Evolutionary conservation across 139 green algal genomes (phyloP).

Genomic region (Asterochloris sp.): DNA sequence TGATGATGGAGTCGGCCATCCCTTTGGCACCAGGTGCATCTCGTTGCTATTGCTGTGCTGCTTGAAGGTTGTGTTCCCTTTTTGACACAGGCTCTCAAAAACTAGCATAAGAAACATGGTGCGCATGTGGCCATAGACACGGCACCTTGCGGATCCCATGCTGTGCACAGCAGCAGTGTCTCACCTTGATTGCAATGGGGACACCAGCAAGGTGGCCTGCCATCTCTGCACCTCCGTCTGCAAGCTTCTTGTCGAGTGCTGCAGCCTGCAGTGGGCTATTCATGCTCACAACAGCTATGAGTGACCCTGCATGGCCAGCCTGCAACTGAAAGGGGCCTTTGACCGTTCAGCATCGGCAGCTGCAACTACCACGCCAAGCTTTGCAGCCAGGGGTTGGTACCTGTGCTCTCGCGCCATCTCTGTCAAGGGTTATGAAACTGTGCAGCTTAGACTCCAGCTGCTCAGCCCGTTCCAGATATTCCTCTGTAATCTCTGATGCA

Average conservation of each 20-base stretch:
- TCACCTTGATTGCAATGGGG: constrained; percentile 83
- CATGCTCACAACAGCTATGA: background rate
- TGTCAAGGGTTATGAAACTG: constrained; percentile 44
- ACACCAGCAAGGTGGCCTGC: constrained; percentile 71
- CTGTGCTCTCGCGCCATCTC: constrained; percentile 28
- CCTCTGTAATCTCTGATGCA: constrained; percentile 45
- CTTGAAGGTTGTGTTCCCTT: too few relatives aligned
- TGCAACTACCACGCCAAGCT: background rate
- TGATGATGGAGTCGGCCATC: too few relatives aligned
- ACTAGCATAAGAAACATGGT: too few relatives aligned
- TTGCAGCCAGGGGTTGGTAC: background rate
- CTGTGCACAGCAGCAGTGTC: too few relatives aligned
- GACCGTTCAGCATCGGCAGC: background rate
- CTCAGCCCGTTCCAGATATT: constrained; percentile 40
- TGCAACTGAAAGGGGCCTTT: background rate
- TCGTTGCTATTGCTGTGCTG: too few relatives aligned
- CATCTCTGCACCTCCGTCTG: constrained; percentile 3
- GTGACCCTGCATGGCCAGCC: background rate
- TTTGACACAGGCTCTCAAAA: background rate
- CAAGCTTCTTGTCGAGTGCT: constrained; percentile 31
- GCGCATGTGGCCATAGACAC: background rate
- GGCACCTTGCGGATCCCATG: background rate
- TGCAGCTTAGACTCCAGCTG: constrained; percentile 29
- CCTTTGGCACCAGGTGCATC: too few relatives aligned
- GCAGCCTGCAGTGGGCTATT: constrained; percentile 13